Percentiles rank a stretch among this genome's conserved stretches.
phyloP scores from a whole-genome alignment of 2,329 filamentous ascomycete species.

The Coniella lustricola region DNA sequence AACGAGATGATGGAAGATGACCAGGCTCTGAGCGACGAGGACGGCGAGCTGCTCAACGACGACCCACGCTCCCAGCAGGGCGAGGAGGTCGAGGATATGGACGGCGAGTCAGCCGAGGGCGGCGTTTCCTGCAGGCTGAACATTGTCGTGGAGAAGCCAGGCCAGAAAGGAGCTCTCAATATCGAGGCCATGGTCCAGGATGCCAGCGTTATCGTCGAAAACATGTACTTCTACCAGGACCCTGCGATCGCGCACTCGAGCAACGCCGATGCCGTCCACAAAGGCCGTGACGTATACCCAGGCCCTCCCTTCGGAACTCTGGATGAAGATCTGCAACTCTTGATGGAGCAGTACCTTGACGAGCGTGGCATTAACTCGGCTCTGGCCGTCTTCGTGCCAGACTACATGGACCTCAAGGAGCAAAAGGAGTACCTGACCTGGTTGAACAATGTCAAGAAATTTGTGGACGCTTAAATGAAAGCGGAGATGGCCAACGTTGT shows the following conservation, averaged over 20 bases:
- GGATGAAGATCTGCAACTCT: constrained; percentile 88
- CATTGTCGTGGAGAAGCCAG: constrained; percentile 81
- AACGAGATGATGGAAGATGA: constrained; percentile 50
- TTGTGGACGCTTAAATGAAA: constrained; percentile 60
- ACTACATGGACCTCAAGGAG: constrained; percentile 98
- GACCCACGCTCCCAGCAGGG: constrained; percentile 47
- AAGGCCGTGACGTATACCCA: constrained; percentile 71
- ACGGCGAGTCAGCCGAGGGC: constrained; percentile 38
- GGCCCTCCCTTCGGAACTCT: constrained; percentile 91
- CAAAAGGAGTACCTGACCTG: constrained; percentile 93
- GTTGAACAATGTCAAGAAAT: constrained; percentile 80
- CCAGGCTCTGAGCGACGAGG: constrained; percentile 47
- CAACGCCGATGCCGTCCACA: constrained; percentile 69
- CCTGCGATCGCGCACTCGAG: constrained; percentile 69
- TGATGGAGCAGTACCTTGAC: constrained; percentile 89
- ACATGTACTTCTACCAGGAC: constrained; percentile 81
- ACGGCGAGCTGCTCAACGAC: constrained; percentile 28
- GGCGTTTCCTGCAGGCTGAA: constrained; percentile 75
- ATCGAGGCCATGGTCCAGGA: constrained; percentile 84
- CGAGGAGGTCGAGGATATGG: constrained; percentile 44
- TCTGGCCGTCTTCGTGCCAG: constrained; percentile 83
- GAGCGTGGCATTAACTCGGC: constrained; percentile 85
- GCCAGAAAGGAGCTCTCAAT: constrained; percentile 69
- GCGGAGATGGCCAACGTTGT: neutral
- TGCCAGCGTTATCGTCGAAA: constrained; percentile 79